A percentile compares a stretch with the other conserved stretches of the same genome.
phyloP scores from a whole-genome alignment of 164 flowering plant genomes.

The Berberis thunbergii region DNA sequence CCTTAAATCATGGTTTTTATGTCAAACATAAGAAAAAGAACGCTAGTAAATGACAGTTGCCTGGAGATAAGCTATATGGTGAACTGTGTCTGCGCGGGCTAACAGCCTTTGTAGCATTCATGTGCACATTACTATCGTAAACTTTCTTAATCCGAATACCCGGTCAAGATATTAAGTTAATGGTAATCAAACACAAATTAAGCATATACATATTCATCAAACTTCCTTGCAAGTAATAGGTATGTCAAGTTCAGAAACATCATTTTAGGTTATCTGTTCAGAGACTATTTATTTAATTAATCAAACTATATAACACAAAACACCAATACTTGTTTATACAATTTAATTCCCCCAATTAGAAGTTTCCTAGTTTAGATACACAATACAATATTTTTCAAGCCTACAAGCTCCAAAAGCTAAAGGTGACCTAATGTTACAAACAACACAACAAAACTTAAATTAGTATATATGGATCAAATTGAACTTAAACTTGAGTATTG shows the following conservation, averaged over 20 bases:
- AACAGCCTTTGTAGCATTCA: not conserved
- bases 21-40: too few species aligned
- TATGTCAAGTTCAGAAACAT: not conserved
- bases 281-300: not conserved
- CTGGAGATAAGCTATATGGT: too few species aligned
- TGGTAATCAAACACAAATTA: not conserved
- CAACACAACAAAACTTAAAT: not conserved
- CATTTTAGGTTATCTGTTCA: constrained; percentile 2
- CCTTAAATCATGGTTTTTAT: too few species aligned
- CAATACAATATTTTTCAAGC: not conserved
- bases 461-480: not conserved
- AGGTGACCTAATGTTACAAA: constrained; percentile 10
- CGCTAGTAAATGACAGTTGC: too few species aligned
- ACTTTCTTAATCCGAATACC: not conserved
- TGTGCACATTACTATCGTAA: not conserved
- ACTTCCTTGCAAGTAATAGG: not conserved
- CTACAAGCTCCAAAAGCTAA: constrained; percentile 5
- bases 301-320: not conserved
- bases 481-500: not conserved
- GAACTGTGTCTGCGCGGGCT: too few species aligned
- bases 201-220: not conserved
- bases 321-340: not conserved
- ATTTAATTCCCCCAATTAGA: not conserved
- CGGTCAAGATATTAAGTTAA: not conserved
- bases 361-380: constrained; percentile 5